These are phyloP conservation scores for Microcera coccophila DNA, from an alignment of 2,329 filamentous ascomycete genomes.

Conservation along the genomic window DNA sequence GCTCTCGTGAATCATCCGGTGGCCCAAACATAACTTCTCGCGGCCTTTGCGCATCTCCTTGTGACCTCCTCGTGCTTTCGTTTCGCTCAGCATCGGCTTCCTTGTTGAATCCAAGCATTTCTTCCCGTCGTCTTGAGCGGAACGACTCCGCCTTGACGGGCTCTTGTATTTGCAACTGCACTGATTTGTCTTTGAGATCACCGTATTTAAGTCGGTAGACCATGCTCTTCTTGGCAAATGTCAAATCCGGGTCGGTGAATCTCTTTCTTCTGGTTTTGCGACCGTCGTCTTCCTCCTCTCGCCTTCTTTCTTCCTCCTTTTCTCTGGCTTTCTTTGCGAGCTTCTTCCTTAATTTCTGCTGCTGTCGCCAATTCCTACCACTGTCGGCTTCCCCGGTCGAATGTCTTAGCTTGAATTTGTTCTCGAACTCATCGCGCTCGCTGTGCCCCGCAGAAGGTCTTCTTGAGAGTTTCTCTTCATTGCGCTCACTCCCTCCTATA, in stretches of 20 bases:
- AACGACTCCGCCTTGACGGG: constrained; percentile 19
- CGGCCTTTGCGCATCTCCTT: constrained; percentile 1
- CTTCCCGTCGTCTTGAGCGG: not conserved
- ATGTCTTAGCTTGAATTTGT: constrained; percentile 27
- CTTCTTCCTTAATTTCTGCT: constrained; percentile 50
- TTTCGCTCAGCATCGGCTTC: not conserved
- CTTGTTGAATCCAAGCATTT: not conserved
- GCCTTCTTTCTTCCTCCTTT: constrained; percentile 31
- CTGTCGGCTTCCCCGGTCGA: constrained; percentile 26
- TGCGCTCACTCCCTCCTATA: constrained; percentile 1
- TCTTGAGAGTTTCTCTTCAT: constrained; percentile 10
- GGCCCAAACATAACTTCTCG: not conserved
- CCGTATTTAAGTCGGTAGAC: constrained; percentile 53
- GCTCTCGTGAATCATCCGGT: not conserved
- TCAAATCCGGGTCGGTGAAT: constrained; percentile 47
- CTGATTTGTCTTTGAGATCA: constrained; percentile 27
- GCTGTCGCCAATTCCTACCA: constrained; percentile 26
- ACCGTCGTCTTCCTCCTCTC: constrained; percentile 30
- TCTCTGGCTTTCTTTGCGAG: constrained; percentile 42
- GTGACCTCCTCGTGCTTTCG: not conserved
- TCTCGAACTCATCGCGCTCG: constrained; percentile 12
- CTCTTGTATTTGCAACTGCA: constrained; percentile 23
- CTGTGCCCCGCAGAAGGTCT: not conserved
- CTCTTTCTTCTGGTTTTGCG: constrained; percentile 47
- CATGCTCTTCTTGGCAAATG: constrained; percentile 53